Base-by-base conservation (phyloP, 2,329 filamentous ascomycete species). In the Aspergillus texensis region DNA sequence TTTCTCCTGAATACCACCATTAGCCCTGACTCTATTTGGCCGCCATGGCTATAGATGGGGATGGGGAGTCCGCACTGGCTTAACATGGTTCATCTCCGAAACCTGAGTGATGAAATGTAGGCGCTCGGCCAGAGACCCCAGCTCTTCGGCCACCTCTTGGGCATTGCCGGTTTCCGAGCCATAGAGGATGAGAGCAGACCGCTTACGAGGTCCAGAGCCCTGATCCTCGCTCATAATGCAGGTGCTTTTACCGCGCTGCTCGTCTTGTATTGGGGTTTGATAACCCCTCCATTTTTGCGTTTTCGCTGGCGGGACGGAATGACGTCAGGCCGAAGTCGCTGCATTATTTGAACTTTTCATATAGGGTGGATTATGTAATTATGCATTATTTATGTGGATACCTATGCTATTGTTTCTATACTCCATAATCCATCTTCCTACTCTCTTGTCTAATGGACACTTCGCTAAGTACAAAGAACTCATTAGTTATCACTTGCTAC, bases 141-240 rank as follows among this genome's bases (percentile, higher is more conserved):
- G 82, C 75, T 97, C 93, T 72, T 93, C 89, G 24, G 95, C 94
- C 67, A 94, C 87, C 78, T 98, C 94, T 78, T 97, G 92, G 60
- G 93, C 90, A 74, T 95, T 97, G 62, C 95, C 95, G 26, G 94
- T 98, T 81, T 99, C 95, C 45, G 94, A 96, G 61, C 93, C 95
- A 79, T 97, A 99, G 39, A 96, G 85, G 62, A 99, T 84, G 68
- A 96, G 86, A 58, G 85, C 87, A 48, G 81, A 85, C 69, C 85
- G 67, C 48, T 56, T 71, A 52, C 58, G 59, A 30, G 50, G 60
- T 36, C 57, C 55, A 34, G 61, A 48, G 24, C 62, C 57, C 52
- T 61, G 66, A 30, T 61, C 65, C 59, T 65, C 67, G 36, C 61
- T 69, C 76, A 77, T 78, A 9, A 60, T 73, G 68, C 16, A 9